A percentile compares a stretch with the other conserved stretches of the same genome.
Conservation (phyloP, 192 early-diverging fungal species). For the Obelidium mucronatum region DNA sequence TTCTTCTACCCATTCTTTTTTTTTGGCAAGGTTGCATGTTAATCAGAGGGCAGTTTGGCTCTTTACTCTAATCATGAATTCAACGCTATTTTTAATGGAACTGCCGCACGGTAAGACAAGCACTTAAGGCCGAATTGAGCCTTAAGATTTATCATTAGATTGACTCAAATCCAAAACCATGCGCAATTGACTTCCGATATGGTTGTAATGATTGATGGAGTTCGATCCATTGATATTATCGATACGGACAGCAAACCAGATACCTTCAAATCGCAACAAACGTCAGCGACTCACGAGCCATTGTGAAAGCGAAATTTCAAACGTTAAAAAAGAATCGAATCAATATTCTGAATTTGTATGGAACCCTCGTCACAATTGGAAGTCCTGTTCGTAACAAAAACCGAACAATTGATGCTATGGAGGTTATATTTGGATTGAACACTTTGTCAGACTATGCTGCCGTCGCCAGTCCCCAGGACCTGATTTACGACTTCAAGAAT, state of each 20-base stretch:
- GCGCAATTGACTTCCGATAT: not conserved
- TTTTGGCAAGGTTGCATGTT: too few species aligned
- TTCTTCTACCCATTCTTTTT: too few species aligned
- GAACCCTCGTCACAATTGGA: not conserved
- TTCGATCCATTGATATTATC: constrained; percentile 15
- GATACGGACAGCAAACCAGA: not conserved
- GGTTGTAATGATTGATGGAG: not conserved
- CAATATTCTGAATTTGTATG: not conserved
- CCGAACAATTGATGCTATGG: not conserved
- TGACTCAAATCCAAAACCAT: not conserved
- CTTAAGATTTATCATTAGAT: not conserved
- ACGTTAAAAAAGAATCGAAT: not conserved
- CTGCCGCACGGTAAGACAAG: not conserved
- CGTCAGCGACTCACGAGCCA: not conserved
- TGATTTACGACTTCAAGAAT: not conserved
- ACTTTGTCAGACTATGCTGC: not conserved
- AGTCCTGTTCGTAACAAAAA: not conserved
- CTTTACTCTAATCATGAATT: not conserved
- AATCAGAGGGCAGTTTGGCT: not conserved
- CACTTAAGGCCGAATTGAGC: not conserved
- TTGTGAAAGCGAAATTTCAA: not conserved
- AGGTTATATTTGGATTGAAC: not conserved
- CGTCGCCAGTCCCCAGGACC: not conserved
- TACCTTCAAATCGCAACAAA: not conserved
- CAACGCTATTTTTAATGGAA: not conserved